Evolutionary conservation across 2,329 filamentous ascomycete genomes (phyloP).

Genomic region (Botrytis fabae): DNA sequence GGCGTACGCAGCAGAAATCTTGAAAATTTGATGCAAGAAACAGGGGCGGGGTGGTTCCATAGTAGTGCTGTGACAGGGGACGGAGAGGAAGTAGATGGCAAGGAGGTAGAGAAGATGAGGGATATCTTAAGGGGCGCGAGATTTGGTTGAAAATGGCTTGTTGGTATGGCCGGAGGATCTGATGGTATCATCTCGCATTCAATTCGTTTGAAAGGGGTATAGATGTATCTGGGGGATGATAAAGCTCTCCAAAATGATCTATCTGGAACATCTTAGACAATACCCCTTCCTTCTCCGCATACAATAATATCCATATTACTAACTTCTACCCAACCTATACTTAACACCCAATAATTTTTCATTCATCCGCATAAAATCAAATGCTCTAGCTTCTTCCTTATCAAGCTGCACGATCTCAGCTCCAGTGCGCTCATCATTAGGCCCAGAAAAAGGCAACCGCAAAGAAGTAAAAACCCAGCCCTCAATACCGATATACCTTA

Average conservation of each 20-base stretch:
- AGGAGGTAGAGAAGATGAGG: conserved; percentile 30
- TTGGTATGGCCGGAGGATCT: neutral
- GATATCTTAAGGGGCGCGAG: neutral
- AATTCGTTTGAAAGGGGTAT: neutral
- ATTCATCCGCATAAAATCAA: conserved; percentile 9
- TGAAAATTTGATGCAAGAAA: conserved; percentile 36
- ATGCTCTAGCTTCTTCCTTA: neutral
- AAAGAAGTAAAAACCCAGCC: neutral
- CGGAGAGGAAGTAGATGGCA: conserved; percentile 39
- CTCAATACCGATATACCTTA: conserved; percentile 5
- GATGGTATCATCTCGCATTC: neutral
- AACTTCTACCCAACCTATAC: neutral
- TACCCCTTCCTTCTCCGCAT: neutral
- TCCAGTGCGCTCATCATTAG: neutral
- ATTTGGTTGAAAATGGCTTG: neutral
- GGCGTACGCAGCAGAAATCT: conserved; percentile 51
- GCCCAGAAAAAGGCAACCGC: neutral
- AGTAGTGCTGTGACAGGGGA: conserved; percentile 45
- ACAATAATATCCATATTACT: neutral
- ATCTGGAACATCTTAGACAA: neutral
- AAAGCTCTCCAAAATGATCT: neutral
- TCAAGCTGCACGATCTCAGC: neutral
- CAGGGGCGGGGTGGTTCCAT: conserved; percentile 42
- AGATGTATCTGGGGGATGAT: neutral
- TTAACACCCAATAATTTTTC: neutral